Base-by-base conservation (phyloP, 495 filamentous ascomycete genomes). In the Hyaloscypha bicolor region DNA sequence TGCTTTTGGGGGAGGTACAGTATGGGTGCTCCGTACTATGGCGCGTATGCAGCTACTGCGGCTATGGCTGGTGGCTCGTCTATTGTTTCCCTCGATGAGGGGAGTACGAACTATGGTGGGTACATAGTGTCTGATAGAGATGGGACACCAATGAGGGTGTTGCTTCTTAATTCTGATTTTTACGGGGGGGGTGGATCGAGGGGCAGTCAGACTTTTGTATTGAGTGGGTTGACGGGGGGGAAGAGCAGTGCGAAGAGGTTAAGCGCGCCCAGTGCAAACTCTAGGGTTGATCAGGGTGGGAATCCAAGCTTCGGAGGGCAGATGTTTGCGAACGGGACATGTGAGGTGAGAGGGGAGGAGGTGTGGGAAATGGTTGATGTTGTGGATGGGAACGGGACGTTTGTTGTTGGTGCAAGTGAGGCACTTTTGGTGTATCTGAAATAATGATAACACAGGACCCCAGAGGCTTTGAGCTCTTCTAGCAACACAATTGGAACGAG, bases 121-220 rank as follows among this genome's bases (percentile, higher is more conserved):
- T 87, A 88, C 60, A 81, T 81, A 0, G 76, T 83, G 3, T 88
- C 84, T 71, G 75, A 80, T 33, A 72, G 78, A 0, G 67, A 69
- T 8, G 77, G 77, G 0, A 65, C 67, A 2, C 81, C 83, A 1
- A 56, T 83, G 19, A 73, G 77, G 9, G 81, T 79, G 22, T 63
- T 88, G 42, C 67, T 88, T 31, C 84, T 85, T 62, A 88, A 88
- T 66, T 87, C 85, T 0, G 82, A 86, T n/a, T 87, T 88, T 68
- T 86, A 81, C 68, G 72, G 75, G 8, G 79, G 75, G 42, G 78
- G 74, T 31, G 84, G 84, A 1, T 80, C 73, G 6, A 75, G 85
- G 25, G 71, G 74, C 9, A 80, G 66, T 32, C 76, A 85, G 65
- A 77, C 70, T 1, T 86, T 83, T 67, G 76, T 75, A 0, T 65